Base-by-base conservation (phyloP, 352 stramenopile genomes). In the Phytopythium ostracodes region DNA sequence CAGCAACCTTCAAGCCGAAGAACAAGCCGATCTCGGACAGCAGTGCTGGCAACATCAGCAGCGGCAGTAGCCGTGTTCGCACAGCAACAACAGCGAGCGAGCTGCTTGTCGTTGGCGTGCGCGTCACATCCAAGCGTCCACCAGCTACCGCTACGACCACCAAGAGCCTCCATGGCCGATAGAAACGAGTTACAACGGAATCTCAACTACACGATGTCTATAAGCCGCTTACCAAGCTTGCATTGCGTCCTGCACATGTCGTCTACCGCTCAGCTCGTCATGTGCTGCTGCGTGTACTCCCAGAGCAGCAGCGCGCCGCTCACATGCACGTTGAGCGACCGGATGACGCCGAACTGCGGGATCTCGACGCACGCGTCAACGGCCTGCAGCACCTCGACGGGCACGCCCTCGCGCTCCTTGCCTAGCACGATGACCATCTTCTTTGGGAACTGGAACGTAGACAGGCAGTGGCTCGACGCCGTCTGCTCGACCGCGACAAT, bases 361-460 rank as follows among this genome's bases (percentile, higher is more conserved):
- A 99, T 99, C 74, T 99, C 96, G 27, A 99, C 90, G 63, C 96
- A 99, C 20, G 94, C 70, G 65, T 99, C 96, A n/a, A 99, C 91
- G 36, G 92, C 75, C 60, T 98, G 87, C 11, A 99, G 77, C 42
- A 98, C 87, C 53, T 98, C 85, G 15, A 98, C 89, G 0, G 96
- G 96, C 24, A 99, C 97, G 0, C 97, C 97, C 72, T 98, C 92
- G 63, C 98, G 98, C 75, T 99, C 97, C 59, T 96, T 96, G 43
- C 97, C 97, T 49, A 99, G 70, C 10, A 99, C 79, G 25, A 99
- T 78, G 53, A 98, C 89, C 50, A 89, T 92, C 69, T 96, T 96
- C 31, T 87, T 71, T 0, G 91, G 95, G 61, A 98, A 97, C 35
- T 70, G 56, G 59, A 89, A 94, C 29, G 81, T 74, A 3, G 78